A percentile compares a stretch with the other conserved stretches of the same genome.
Conservation (phyloP, 1,139 yeast species). For the Nakaseomyces uthaithaninus region DNA sequence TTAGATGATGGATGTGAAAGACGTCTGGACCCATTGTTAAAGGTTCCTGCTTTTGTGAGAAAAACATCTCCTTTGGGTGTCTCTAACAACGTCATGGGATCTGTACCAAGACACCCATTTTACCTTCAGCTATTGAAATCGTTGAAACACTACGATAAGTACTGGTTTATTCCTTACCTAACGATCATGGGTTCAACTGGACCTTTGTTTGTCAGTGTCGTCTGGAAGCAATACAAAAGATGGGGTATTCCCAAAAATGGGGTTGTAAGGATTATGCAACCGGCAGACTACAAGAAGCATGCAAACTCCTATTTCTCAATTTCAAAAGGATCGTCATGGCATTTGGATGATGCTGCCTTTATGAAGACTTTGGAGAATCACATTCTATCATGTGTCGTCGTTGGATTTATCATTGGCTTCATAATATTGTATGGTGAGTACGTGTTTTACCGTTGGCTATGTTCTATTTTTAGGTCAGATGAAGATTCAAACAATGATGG, state of each 20-base stretch:
- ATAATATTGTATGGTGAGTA: slow-evolving; percentile 53
- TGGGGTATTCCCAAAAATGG: slow-evolving; percentile 59
- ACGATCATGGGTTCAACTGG: slow-evolving; percentile 97
- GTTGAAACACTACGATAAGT: slow-evolving; percentile 53
- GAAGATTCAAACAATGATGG: background rate
- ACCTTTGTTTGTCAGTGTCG: slow-evolving; percentile 74
- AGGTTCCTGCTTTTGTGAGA: slow-evolving; percentile 78
- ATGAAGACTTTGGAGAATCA: slow-evolving; percentile 65
- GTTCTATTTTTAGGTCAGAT: slow-evolving; percentile 9
- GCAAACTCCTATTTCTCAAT: slow-evolving; percentile 59
- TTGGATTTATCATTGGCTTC: slow-evolving; percentile 56
- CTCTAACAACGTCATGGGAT: slow-evolving; percentile 88
- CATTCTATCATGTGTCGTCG: slow-evolving; percentile 56
- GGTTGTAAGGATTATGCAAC: slow-evolving; percentile 57
- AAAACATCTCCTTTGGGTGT: slow-evolving; percentile 86
- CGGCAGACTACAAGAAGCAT: slow-evolving; percentile 58
- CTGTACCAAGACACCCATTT: slow-evolving; percentile 81
- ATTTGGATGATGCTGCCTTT: slow-evolving; percentile 71
- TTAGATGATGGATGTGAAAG: slow-evolving; percentile 83
- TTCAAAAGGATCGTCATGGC: slow-evolving; percentile 84
- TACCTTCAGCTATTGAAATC: slow-evolving; percentile 62
- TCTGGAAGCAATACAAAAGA: slow-evolving; percentile 82
- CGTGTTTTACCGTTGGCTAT: slow-evolving; percentile 44
- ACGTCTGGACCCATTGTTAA: slow-evolving; percentile 67
- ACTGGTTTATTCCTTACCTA: slow-evolving; percentile 80